Evolutionary conservation across 2,329 filamentous ascomycete genomes (phyloP).

Genomic region (Colletotrichum godetiae): DNA sequence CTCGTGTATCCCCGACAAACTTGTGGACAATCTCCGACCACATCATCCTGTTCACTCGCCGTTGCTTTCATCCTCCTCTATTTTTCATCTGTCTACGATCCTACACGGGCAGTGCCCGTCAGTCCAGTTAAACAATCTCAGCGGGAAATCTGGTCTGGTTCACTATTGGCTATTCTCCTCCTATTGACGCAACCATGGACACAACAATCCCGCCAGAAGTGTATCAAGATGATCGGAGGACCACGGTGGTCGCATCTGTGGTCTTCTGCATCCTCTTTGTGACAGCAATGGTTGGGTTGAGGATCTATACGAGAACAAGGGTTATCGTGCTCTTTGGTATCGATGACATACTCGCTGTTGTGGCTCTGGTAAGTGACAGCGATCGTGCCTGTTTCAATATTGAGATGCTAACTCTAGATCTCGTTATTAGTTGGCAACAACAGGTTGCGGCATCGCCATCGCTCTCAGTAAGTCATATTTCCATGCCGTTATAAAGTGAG

Average conservation of each 20-base stretch:
- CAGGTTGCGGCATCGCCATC: slow-evolving; percentile 20
- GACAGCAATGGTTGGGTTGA: slow-evolving; percentile 36
- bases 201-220: background rate
- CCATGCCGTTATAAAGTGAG: background rate
- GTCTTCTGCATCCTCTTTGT: slow-evolving; percentile 37
- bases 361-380: slow-evolving; percentile 38
- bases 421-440: slow-evolving; percentile 11
- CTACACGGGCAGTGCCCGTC: background rate
- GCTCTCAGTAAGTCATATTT: slow-evolving; percentile 3
- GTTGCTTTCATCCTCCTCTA: background rate
- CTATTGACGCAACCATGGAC: background rate
- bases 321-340: slow-evolving; percentile 41
- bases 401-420: background rate
- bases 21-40: background rate
- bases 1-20: background rate
- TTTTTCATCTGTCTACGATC: background rate
- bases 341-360: slow-evolving; percentile 41
- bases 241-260: slow-evolving; percentile 34
- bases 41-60: background rate
- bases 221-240: slow-evolving; percentile 27
- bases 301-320: slow-evolving; percentile 40
- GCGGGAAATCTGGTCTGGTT: background rate
- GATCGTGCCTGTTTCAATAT: background rate
- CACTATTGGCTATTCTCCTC: background rate
- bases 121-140: background rate